These are phyloP conservation scores for Orbilia ellipsospora DNA, from an alignment of 2,329 filamentous ascomycete genomes.

Conservation along the genomic window DNA sequence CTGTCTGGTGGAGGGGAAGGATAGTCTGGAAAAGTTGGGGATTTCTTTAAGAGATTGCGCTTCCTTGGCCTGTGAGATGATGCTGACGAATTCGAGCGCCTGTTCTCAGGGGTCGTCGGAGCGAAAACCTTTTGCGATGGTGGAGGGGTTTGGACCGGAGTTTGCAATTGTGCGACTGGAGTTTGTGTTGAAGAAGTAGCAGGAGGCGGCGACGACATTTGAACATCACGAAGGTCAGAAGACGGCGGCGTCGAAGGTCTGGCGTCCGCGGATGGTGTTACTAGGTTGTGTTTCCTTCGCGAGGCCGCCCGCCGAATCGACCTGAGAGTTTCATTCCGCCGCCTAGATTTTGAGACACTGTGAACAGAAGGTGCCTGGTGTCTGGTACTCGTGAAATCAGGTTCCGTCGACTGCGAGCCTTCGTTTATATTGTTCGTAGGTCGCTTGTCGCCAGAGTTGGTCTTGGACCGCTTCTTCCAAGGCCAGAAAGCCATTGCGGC, in stretches of 20 bases:
- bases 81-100: conserved; percentile 57
- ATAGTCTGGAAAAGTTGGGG: conserved; percentile 51
- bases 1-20: conserved; percentile 53
- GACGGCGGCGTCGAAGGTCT: conserved; percentile 41
- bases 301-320: conserved; percentile 49
- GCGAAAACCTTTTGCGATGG: conserved; percentile 37
- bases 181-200: conserved; percentile 36
- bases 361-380: conserved; percentile 32
- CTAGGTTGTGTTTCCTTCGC: conserved; percentile 42
- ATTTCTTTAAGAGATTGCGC: conserved; percentile 47
- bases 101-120: conserved; percentile 47
- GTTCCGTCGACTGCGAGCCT: conserved; percentile 22
- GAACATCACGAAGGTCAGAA: conserved; percentile 35
- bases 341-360: conserved; percentile 44
- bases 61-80: conserved; percentile 57
- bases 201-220: conserved; percentile 39
- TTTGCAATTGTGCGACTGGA: conserved; percentile 54
- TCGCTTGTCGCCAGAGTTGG: conserved; percentile 57
- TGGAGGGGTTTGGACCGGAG: conserved; percentile 53
- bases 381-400: conserved; percentile 24
- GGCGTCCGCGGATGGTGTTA: neutral
- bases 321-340: conserved; percentile 47
- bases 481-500: conserved; percentile 58
- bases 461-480: conserved; percentile 59
- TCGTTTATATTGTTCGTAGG: conserved; percentile 51